Evolutionary conservation across 1,139 yeast genomes (phyloP), one percentile per base, ranked within the genome.

Genomic region (Pichia sp.): DNA sequence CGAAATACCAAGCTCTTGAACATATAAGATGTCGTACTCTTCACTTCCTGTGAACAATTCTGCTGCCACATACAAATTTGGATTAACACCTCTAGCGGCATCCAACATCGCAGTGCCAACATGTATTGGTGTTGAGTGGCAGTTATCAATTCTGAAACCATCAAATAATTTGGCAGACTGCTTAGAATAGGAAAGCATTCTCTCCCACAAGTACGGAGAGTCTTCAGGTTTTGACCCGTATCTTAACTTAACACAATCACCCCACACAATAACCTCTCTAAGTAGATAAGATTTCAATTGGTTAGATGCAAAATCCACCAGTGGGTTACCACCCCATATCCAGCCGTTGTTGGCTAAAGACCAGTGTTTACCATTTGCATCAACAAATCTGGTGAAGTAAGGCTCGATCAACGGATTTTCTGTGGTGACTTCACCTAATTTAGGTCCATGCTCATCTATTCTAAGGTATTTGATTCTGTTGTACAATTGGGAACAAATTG

Each of bases 291-390:
- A 93, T 64, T 82, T 85, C 10, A 96, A 83, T 56, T 83, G 64
- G 38, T 77, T 72, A 1, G 96, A 87, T 0, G 98, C 99, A 77
- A 92, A 93, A 69, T 93, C 98, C 6, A 90, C 85, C 57, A 92
- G 71, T 2, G 98, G 97, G 62, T 92, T 86, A 13, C 97, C 97
- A 53, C 90, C 93, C 99, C 99, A 93, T 55, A 93, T 90, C 98
- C 98, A 93, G 47, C 99, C 99, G 66, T 93, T 93, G 67, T 93
- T 93, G 6, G 97, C 98, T 58, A 93, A 74, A 1, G 92, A 89
- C 74, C 82, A 83, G 1, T 76, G 71, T 49, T 78, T 75, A 4
- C 90, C 92, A 48, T 77, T 74, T 0, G 69, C 65, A 8, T 72
- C 76, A 2, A 65, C 70, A 62, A 92, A 82, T 57, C 90, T 75